Evolutionary conservation across 2,329 filamentous ascomycete species (phyloP).

Genomic region (Exophiala dermatitidis): DNA sequence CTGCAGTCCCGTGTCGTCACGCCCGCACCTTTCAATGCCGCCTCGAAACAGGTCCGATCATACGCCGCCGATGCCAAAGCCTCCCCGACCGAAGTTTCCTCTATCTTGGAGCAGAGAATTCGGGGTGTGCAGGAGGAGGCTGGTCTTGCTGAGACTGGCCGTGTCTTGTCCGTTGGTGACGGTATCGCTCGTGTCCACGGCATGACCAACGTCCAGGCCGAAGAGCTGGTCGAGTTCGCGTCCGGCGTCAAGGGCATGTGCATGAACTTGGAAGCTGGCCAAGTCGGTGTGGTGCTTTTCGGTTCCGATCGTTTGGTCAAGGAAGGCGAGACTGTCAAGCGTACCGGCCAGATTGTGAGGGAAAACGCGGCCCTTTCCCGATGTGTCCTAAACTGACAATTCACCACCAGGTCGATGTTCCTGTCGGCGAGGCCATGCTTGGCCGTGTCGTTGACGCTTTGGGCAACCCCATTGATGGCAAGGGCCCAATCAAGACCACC

Average conservation of each 20-base stretch:
- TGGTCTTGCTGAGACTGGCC: constrained; percentile 93
- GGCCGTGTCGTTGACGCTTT: constrained; percentile 98
- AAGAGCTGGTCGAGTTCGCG: constrained; percentile 99
- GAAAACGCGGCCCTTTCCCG: background rate
- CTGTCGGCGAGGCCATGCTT: constrained; percentile 85
- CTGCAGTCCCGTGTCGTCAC: constrained; percentile 75
- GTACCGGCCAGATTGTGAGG: constrained; percentile 96
- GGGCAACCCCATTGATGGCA: constrained; percentile 98
- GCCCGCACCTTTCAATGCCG: constrained; percentile 67
- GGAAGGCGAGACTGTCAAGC: constrained; percentile 99
- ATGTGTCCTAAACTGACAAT: constrained; percentile 19
- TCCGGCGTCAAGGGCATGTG: constrained; percentile 99
- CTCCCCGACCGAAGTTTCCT: constrained; percentile 94
- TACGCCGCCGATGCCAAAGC: constrained; percentile 94
- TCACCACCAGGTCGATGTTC: constrained; percentile 73
- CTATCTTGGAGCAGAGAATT: constrained; percentile 98
- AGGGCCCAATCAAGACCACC: constrained; percentile 89
- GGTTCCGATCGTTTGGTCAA: constrained; percentile 99
- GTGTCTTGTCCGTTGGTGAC: constrained; percentile 99
- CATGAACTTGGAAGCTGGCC: constrained; percentile 99
- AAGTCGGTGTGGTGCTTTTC: constrained; percentile 99
- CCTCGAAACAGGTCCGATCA: constrained; percentile 66
- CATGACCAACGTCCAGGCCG: constrained; percentile 99
- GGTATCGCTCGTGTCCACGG: constrained; percentile 99
- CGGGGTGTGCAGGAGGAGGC: constrained; percentile 97